Conservation (phyloP, 78 protist species). For the Isochrysis galbana region DNA sequence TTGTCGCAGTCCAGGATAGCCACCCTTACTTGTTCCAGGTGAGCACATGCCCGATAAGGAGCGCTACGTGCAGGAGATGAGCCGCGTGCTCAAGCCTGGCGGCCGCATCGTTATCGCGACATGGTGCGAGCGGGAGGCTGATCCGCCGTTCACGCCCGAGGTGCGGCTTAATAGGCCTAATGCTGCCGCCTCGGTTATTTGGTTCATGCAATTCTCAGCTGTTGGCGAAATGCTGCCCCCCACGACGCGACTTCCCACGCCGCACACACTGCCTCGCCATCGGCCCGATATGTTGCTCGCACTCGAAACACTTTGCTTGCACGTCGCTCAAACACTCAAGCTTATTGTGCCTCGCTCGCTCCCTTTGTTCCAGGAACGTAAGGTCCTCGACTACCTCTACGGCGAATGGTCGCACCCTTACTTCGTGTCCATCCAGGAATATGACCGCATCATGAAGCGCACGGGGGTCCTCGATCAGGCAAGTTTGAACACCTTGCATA, state of each 20-base stretch:
- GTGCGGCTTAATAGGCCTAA: no score
- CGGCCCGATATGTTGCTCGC: no score
- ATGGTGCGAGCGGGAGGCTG: slow-evolving; percentile 61
- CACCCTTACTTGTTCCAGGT: neutral
- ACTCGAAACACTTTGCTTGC: no score
- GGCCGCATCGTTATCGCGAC: slow-evolving; percentile 50
- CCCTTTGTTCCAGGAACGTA: no score
- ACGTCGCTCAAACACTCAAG: no score
- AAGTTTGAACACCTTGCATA: no score
- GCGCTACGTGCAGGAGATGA: slow-evolving; percentile 49
- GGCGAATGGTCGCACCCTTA: slow-evolving; percentile 64
- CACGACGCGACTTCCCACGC: no score
- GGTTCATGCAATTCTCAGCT: no score
- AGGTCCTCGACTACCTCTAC: slow-evolving; percentile 43
- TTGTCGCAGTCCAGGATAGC: no score
- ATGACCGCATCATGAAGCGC: slow-evolving; percentile 24
- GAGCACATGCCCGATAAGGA: slow-evolving; percentile 33
- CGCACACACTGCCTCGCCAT: no score
- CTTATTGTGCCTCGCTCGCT: no score
- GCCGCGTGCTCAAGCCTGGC: slow-evolving; percentile 59
- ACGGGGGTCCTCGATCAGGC: neutral
- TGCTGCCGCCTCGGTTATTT: neutral
- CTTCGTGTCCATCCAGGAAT: slow-evolving; percentile 54
- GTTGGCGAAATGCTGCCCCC: no score
- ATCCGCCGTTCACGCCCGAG: slow-evolving; percentile 23